Evolutionary conservation across 306 rosid genomes (phyloP).

Genomic region (Arachis hypogaea): DNA sequence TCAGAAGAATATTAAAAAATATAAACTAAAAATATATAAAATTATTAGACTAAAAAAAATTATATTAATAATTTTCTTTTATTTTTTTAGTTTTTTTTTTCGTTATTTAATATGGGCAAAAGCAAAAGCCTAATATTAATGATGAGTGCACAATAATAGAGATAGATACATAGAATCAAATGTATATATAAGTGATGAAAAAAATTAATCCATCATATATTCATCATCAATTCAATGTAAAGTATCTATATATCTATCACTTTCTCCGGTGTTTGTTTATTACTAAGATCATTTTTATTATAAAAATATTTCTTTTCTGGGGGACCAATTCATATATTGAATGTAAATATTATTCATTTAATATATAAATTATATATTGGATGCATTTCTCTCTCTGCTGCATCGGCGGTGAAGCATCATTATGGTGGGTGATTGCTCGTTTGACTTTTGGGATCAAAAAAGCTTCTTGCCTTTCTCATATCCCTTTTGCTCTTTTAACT

Average conservation of each 20-base stretch:
- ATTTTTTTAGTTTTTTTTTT: no score
- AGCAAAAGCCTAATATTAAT: conserved; percentile 30
- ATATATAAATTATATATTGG: conserved; percentile 82
- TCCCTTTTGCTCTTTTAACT: conserved; percentile 51
- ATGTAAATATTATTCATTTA: conserved; percentile 11
- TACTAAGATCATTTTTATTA: conserved; percentile 27
- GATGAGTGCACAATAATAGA: conserved; percentile 76
- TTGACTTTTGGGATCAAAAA: conserved; percentile 76
- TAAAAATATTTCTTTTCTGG: conserved; percentile 36
- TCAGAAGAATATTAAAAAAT: no score
- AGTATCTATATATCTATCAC: conserved; percentile 44
- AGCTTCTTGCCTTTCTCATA: conserved; percentile 74
- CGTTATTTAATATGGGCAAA: conserved; percentile 34
- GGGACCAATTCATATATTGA: conserved; percentile 45
- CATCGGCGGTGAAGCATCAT: conserved; percentile 73
- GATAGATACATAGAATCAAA: conserved; percentile 33
- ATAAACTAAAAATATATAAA: no score
- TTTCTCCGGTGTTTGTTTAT: conserved; percentile 52
- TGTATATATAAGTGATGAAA: conserved; percentile 12
- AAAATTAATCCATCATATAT: conserved; percentile 44
- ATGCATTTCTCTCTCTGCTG: conserved; percentile 65
- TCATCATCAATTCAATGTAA: conserved; percentile 50
- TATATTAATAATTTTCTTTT: no score
- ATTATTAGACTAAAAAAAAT: no score
- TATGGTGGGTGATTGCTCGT: conserved; percentile 64